phyloP scores from a whole-genome alignment of 73 alveolate genomes.

The Durusdinium trenchii region DNA sequence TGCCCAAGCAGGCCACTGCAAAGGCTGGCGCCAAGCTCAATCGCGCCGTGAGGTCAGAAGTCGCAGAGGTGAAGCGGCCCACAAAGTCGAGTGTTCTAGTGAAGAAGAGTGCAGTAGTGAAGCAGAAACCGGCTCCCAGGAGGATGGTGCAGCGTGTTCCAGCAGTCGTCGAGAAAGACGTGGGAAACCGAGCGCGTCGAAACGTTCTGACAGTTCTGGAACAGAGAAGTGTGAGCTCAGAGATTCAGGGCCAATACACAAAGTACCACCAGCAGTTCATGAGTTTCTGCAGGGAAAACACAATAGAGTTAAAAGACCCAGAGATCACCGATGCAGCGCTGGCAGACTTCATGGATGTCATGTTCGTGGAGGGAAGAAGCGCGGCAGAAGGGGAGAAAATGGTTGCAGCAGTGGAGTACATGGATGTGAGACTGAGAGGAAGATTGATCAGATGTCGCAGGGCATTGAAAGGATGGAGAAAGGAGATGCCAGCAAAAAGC shows the following conservation, averaged over 20 bases:
- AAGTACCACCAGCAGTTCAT: not conserved
- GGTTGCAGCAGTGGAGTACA: slow-evolving; percentile 32
- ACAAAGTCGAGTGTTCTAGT: not conserved
- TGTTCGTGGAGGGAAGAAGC: not conserved
- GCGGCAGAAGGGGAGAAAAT: slow-evolving; percentile 50
- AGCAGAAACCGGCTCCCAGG: not conserved
- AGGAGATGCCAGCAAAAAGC: slow-evolving; percentile 43
- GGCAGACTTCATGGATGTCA: slow-evolving; percentile 13
- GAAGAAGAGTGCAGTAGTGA: not conserved
- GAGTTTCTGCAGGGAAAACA: slow-evolving; percentile 31
- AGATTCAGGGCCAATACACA: slow-evolving; percentile 3
- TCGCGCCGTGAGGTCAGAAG: no score
- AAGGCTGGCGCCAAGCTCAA: no score
- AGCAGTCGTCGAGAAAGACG: not conserved
- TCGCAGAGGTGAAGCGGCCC: not conserved
- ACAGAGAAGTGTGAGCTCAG: not conserved
- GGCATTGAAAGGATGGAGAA: slow-evolving; percentile 56
- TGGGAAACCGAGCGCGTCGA: not conserved
- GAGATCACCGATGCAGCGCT: not conserved
- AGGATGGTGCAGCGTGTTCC: not conserved
- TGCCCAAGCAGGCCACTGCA: no score
- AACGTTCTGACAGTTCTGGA: not conserved
- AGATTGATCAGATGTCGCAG: not conserved
- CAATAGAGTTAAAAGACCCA: not conserved
- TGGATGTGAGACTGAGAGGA: not conserved